Conservation (phyloP, 192 early-diverging fungal species). For the Geranomyces michiganensis region DNA sequence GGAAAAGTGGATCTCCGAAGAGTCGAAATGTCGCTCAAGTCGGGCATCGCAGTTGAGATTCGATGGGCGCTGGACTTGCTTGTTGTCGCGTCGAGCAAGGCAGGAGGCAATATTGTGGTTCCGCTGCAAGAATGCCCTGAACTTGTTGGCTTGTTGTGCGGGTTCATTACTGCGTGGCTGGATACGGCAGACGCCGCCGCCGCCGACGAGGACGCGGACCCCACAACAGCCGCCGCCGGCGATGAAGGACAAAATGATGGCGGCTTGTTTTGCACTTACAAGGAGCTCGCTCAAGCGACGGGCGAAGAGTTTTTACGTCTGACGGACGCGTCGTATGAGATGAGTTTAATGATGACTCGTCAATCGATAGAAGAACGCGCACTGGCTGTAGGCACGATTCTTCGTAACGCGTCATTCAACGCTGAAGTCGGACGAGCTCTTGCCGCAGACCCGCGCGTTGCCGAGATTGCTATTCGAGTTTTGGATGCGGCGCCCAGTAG, state of each 20-base stretch:
- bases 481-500: neutral
- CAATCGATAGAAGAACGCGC: neutral
- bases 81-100: conserved; percentile 22
- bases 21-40: conserved; percentile 77
- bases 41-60: conserved; percentile 72
- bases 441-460: neutral
- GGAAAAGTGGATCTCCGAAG: conserved; percentile 71
- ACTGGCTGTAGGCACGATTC: neutral
- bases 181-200: neutral
- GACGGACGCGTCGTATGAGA: neutral
- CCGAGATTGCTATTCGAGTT: neutral
- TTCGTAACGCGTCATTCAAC: neutral
- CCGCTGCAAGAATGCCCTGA: conserved; percentile 7
- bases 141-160: neutral
- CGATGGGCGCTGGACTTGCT: conserved; percentile 75
- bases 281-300: conserved; percentile 1
- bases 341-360: neutral
- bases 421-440: neutral
- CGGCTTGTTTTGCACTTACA: neutral
- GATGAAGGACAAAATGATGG: neutral
- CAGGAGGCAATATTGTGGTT: neutral
- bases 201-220: neutral
- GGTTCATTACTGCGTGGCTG: neutral
- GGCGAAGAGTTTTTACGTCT: neutral
- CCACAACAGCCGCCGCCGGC: neutral